Percentiles rank a stretch among this genome's conserved stretches.
phyloP scores from a whole-genome alignment of 169 alveolate species.

The Plasmodium vivax region DNA sequence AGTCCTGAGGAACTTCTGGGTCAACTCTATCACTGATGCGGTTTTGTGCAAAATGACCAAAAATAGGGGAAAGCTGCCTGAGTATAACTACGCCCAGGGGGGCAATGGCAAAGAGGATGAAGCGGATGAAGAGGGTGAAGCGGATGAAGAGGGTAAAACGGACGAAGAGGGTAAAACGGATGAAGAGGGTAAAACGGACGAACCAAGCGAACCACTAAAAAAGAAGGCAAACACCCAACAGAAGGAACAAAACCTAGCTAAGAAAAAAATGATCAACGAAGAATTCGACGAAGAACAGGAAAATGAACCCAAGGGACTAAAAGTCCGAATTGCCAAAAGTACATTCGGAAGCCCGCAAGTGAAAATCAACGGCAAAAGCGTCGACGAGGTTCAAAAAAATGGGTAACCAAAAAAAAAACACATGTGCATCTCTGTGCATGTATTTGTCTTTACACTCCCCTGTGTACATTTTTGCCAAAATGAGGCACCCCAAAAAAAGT shows the following conservation, averaged over 20 bases:
- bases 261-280: constrained; percentile 34
- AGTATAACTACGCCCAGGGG: constrained; percentile 29
- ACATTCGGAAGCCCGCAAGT: constrained; percentile 82
- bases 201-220: not conserved
- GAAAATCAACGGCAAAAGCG: constrained; percentile 83
- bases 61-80: constrained; percentile 58
- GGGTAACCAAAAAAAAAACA: constrained; percentile 5
- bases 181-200: not conserved
- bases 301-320: constrained; percentile 43
- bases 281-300: constrained; percentile 74
- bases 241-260: constrained; percentile 16
- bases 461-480: not conserved
- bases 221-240: not conserved
- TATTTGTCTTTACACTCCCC: not conserved
- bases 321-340: constrained; percentile 79
- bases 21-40: constrained; percentile 67
- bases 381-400: constrained; percentile 79
- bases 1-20: constrained; percentile 66
- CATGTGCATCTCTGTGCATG: not conserved
- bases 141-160: not conserved
- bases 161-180: not conserved
- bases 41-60: constrained; percentile 64
- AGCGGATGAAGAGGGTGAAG: not conserved
- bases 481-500: not conserved
- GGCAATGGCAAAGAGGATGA: not conserved